Conservation (phyloP, 2,329 filamentous ascomycete species). For the Rosellinia necatrix region DNA sequence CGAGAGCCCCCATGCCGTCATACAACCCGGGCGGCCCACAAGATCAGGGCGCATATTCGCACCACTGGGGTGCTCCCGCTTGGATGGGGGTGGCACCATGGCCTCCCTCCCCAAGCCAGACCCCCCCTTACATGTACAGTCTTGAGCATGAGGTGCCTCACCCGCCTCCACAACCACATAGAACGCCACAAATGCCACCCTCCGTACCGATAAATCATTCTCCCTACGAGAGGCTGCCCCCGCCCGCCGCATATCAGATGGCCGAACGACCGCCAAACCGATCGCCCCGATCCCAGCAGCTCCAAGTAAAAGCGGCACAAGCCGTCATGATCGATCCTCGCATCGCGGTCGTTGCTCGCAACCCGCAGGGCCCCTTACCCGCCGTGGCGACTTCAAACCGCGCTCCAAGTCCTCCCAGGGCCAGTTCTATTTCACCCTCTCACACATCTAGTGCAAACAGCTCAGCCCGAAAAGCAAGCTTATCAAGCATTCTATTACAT, state of each 20-base stretch:
- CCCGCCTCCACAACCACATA: conserved; percentile 28
- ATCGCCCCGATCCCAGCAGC: conserved; percentile 51
- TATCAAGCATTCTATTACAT: conserved; percentile 57
- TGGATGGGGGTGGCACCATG: conserved; percentile 36
- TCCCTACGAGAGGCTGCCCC: conserved; percentile 36
- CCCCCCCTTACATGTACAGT: conserved; percentile 39
- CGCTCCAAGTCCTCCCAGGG: conserved; percentile 50
- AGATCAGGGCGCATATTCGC: conserved; percentile 42
- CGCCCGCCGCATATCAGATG: conserved; percentile 32
- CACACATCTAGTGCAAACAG: conserved; percentile 47
- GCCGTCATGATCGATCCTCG: conserved; percentile 48
- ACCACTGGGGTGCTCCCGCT: conserved; percentile 46
- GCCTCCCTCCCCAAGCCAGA: conserved; percentile 48
- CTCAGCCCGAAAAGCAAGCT: conserved; percentile 48
- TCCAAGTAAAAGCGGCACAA: conserved; percentile 50
- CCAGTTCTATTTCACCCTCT: conserved; percentile 55
- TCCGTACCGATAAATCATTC: conserved; percentile 27
- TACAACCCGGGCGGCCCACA: conserved; percentile 38
- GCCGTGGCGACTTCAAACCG: conserved; percentile 41
- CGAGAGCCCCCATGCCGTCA: conserved; percentile 70
- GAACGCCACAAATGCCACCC: conserved; percentile 14
- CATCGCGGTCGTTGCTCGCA: conserved; percentile 42
- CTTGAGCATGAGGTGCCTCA: conserved; percentile 37
- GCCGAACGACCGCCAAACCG: conserved; percentile 37
- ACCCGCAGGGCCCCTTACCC: conserved; percentile 51